Conservation (phyloP, 441 rosid genomes). For the Viola pubescens region DNA sequence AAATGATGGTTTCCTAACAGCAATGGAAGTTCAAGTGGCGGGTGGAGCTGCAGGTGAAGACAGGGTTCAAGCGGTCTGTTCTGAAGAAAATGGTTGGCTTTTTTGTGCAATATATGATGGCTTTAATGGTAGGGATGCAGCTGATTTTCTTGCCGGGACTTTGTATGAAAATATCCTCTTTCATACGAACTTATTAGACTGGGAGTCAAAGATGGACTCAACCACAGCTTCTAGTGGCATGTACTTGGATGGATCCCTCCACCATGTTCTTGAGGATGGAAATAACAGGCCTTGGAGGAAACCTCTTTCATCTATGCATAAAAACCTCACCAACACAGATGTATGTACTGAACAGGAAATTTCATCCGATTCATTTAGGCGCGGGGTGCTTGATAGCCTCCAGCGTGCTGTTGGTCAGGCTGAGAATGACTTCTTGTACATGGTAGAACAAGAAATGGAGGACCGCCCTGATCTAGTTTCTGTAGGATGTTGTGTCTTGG, state of each 20-base stretch:
- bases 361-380: conserved; percentile 41
- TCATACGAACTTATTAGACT: conserved; percentile 43
- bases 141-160: conserved; percentile 93
- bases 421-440: conserved; percentile 69
- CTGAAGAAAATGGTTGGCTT: conserved; percentile 89
- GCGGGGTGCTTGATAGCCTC: conserved; percentile 66
- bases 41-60: conserved; percentile 99
- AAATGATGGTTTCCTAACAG: conserved; percentile 60
- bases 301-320: conserved; percentile 5
- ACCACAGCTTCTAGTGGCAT: conserved; percentile 18
- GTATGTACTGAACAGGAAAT: conserved; percentile 15
- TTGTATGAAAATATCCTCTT: conserved; percentile 64
- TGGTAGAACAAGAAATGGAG: conserved; percentile 98
- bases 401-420: conserved; percentile 66
- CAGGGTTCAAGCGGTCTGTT: conserved; percentile 95
- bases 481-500: conserved; percentile 83
- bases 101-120: conserved; percentile 90
- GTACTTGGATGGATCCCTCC: conserved; percentile 22
- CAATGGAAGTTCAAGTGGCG: conserved; percentile 77
- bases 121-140: conserved; percentile 94
- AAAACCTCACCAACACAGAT: conserved; percentile 9
- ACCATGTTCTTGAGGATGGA: conserved; percentile 21
- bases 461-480: conserved; percentile 92
- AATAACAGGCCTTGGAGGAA: conserved; percentile 4
- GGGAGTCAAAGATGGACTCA: conserved; percentile 39